These are phyloP conservation scores for Pittosporum tobira DNA, from an alignment of 129 eudicot species.

Conservation along the genomic window DNA sequence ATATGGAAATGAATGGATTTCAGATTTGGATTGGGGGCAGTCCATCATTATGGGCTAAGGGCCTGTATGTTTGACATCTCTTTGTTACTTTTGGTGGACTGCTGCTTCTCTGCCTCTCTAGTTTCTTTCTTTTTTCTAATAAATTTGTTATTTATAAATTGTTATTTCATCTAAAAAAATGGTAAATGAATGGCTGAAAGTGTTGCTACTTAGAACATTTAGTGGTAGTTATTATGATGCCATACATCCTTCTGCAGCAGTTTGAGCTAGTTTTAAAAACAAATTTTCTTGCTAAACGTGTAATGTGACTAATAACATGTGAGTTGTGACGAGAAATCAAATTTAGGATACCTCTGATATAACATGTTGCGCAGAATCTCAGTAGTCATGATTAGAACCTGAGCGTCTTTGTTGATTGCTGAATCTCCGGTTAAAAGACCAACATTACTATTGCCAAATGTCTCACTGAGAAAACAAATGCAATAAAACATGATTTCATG, in stretches of 20 bases:
- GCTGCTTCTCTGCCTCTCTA: no score
- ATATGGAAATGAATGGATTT: not conserved
- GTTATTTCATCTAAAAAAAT: no score
- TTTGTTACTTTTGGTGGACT: no score
- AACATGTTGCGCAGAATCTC: constrained; percentile 96
- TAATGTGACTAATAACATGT: not conserved
- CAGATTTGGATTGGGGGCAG: no score
- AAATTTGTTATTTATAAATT: no score
- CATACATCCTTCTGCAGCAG: not conserved
- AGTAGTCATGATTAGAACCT: constrained; percentile 89
- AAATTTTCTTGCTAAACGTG: not conserved
- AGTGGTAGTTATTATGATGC: no score
- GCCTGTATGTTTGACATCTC: no score
- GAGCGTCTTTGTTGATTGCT: constrained; percentile 88
- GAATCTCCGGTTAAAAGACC: constrained; percentile 99
- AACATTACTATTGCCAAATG: constrained; percentile 89
- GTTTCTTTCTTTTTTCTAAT: no score
- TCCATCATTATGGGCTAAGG: no score
- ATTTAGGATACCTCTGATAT: constrained; percentile 63
- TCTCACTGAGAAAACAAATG: constrained; percentile 49
- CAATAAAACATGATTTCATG: not conserved
- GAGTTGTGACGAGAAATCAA: constrained; percentile 13
- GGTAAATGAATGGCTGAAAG: no score
- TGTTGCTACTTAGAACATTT: no score
- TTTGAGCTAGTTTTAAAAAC: not conserved